Conservation (phyloP, 1,139 yeast genomes). For the Saccharomyces hybrid region DNA sequence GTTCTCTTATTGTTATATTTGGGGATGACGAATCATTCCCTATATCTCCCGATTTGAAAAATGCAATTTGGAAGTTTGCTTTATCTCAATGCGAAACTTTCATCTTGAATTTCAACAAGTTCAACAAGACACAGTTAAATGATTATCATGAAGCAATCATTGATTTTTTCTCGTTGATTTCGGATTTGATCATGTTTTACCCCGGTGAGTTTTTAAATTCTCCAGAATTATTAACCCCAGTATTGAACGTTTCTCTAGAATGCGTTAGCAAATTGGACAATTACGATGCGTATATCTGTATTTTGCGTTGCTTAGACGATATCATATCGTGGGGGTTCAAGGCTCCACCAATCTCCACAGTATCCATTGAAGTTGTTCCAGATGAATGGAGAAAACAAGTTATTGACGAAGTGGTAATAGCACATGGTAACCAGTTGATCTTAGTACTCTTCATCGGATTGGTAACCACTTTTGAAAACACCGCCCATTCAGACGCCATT, state of each 20-base stretch:
- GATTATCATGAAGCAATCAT: constrained; percentile 65
- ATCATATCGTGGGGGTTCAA: constrained; percentile 77
- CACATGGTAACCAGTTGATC: constrained; percentile 53
- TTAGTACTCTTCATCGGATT: constrained; percentile 55
- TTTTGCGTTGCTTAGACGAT: constrained; percentile 72
- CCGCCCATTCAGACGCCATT: constrained; percentile 67
- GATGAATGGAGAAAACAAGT: constrained; percentile 45
- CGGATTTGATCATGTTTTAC: constrained; percentile 71
- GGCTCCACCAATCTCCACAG: constrained; percentile 65
- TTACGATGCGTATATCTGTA: constrained; percentile 61
- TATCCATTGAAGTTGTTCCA: constrained; percentile 48
- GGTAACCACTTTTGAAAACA: constrained; percentile 63
- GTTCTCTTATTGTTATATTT: constrained; percentile 70
- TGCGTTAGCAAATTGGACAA: constrained; percentile 53
- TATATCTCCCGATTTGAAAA: constrained; percentile 29
- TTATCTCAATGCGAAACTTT: constrained; percentile 40
- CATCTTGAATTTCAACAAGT: constrained; percentile 31
- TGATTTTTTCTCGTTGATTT: constrained; percentile 80
- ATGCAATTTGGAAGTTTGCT: constrained; percentile 46
- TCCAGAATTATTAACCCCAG: constrained; percentile 48
- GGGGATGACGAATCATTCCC: constrained; percentile 48
- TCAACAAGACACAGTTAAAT: constrained; percentile 35
- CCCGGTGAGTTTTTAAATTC: constrained; percentile 59
- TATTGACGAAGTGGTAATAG: constrained; percentile 35
- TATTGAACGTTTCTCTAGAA: constrained; percentile 51